Conservation (phyloP, 2,329 filamentous ascomycete species). For the Penicillium sp. region DNA sequence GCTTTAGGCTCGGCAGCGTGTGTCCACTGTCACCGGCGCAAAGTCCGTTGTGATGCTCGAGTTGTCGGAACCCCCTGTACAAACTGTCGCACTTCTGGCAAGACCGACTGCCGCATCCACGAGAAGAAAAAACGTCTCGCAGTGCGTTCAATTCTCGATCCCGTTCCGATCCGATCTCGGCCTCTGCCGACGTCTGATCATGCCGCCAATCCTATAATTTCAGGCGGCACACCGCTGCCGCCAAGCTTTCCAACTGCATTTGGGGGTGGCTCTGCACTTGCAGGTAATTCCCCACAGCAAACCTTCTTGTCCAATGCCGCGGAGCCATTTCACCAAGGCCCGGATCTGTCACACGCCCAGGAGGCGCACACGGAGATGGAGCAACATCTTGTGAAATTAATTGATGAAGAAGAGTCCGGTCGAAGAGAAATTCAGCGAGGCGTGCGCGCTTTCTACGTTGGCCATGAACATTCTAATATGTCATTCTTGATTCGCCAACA, state of each 20-base stretch:
- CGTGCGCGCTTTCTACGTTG: conserved; percentile 56
- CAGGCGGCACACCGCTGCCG: conserved; percentile 20
- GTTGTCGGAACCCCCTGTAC: conserved; percentile 51
- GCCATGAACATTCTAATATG: conserved; percentile 58
- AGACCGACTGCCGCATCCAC: conserved; percentile 49
- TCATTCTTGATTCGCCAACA: conserved; percentile 57
- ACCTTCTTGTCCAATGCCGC: conserved; percentile 18
- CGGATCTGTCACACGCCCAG: conserved; percentile 36
- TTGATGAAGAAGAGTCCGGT: conserved; percentile 50
- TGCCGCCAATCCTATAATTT: conserved; percentile 20
- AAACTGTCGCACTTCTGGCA: conserved; percentile 48
- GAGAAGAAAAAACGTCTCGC: conserved; percentile 53
- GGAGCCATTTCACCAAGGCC: conserved; percentile 26
- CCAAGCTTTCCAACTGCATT: conserved; percentile 31
- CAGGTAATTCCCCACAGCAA: conserved; percentile 20
- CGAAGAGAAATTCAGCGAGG: conserved; percentile 50
- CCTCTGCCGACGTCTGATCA: conserved; percentile 31
- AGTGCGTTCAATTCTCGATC: conserved; percentile 42
- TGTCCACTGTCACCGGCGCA: conserved; percentile 52
- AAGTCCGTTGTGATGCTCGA: conserved; percentile 54
- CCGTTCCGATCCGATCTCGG: conserved; percentile 49
- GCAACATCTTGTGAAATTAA: conserved; percentile 53
- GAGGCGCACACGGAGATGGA: conserved; percentile 45
- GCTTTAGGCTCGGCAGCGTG: conserved; percentile 46
- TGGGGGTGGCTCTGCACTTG: conserved; percentile 18